These are phyloP conservation scores for Ophiostoma himal-ulmi DNA, from an alignment of 2,329 filamentous ascomycete species.

Conservation along the genomic window DNA sequence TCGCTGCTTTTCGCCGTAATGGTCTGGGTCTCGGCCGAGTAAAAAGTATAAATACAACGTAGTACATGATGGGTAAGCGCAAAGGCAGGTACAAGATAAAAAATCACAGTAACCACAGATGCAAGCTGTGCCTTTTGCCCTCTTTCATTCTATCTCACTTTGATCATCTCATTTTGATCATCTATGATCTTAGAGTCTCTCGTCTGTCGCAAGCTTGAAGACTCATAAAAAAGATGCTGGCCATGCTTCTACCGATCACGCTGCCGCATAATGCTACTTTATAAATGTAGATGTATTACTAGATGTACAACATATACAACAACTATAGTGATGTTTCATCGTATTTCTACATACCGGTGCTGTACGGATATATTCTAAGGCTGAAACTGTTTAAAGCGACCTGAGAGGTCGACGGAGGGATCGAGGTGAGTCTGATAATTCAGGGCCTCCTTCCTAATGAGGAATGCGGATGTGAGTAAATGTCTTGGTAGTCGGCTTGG, in stretches of 20 bases:
- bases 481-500: conserved; percentile 4
- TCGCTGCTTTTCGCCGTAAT: neutral
- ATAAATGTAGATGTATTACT: neutral
- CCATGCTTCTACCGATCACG: neutral
- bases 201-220: neutral
- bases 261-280: neutral
- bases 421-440: neutral
- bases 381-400: neutral
- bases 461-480: neutral
- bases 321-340: neutral
- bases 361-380: conserved; percentile 4
- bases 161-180: neutral
- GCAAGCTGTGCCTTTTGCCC: neutral
- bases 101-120: neutral
- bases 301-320: neutral
- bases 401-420: neutral
- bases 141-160: neutral
- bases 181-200: neutral
- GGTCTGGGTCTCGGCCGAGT: neutral
- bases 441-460: conserved; percentile 11
- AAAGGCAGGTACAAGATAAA: neutral
- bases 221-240: neutral
- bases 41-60: conserved; percentile 7
- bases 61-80: neutral
- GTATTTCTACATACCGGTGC: conserved; percentile 4